Percentiles rank a stretch among this genome's conserved stretches.
phyloP scores from a whole-genome alignment of 2,329 filamentous ascomycete genomes.

The Penicillium palitans region DNA sequence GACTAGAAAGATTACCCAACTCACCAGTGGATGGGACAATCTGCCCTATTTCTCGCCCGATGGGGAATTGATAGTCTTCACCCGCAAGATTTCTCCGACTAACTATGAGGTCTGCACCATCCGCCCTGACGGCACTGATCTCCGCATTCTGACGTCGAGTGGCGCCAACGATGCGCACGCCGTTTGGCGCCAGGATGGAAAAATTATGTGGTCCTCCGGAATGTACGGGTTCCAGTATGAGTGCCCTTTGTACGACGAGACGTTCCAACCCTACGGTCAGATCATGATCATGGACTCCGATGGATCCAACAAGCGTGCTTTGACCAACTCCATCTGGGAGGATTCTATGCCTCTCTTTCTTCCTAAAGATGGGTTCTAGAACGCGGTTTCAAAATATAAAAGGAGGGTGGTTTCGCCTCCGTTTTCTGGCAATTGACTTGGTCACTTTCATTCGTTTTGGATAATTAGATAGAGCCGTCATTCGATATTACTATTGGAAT shows the following conservation, averaged over 20 bases:
- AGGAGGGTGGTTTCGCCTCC: background rate
- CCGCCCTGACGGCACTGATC: conserved; percentile 42
- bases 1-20: conserved; percentile 3
- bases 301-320: conserved; percentile 35
- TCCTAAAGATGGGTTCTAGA: conserved; percentile 13
- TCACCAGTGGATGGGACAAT: conserved; percentile 20
- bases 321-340: conserved; percentile 36
- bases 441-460: background rate
- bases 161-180: conserved; percentile 46
- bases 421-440: background rate
- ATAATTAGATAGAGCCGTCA: background rate
- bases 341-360: conserved; percentile 34
- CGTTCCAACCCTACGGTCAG: conserved; percentile 50
- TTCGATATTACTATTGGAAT: background rate
- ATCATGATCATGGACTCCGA: conserved; percentile 48
- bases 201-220: conserved; percentile 45
- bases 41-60: conserved; percentile 15
- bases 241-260: conserved; percentile 44
- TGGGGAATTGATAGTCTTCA: conserved; percentile 20
- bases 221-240: conserved; percentile 50
- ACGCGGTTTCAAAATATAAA: background rate
- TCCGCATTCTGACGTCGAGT: conserved; percentile 24
- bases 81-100: conserved; percentile 13
- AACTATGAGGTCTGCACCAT: conserved; percentile 41
- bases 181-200: conserved; percentile 46